These are phyloP conservation scores for Thuja plicata DNA, from an alignment of 83 land plant species.

Conservation along the genomic window DNA sequence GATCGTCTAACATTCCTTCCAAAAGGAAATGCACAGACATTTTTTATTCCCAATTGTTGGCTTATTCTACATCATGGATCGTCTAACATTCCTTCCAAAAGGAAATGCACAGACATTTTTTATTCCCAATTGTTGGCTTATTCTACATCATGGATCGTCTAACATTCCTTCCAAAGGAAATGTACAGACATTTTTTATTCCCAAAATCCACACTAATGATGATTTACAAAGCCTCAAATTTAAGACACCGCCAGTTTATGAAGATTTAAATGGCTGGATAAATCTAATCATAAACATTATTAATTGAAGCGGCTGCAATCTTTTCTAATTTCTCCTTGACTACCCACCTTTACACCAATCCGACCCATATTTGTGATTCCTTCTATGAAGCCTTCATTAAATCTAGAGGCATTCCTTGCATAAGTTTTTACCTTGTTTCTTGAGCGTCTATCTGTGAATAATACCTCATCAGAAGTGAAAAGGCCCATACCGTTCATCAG, in stretches of 20 bases:
- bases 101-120: neutral
- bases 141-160: neutral
- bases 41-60: neutral
- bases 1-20: neutral
- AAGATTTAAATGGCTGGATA: too few relatives aligned
- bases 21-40: neutral
- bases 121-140: neutral
- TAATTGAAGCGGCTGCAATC: constrained; percentile 36
- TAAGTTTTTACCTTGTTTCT: constrained; percentile 29
- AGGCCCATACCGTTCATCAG: constrained; percentile 54
- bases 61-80: neutral
- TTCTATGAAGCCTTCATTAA: constrained; percentile 27
- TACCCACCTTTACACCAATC: constrained; percentile 47
- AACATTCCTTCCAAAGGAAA: neutral
- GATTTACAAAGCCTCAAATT: neutral
- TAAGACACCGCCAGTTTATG: too few relatives aligned
- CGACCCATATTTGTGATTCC: constrained; percentile 53
- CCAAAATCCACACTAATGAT: neutral
- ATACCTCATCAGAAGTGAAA: constrained; percentile 53
- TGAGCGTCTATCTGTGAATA: constrained; percentile 45
- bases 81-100: neutral
- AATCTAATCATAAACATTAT: neutral
- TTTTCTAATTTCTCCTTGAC: constrained; percentile 49
- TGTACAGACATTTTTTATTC: neutral
- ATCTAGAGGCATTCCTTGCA: constrained; percentile 31